Evolutionary conservation across 2,329 filamentous ascomycete genomes (phyloP), one percentile per base, ranked within the genome.

Genomic region (Penicillium capsulatum): DNA sequence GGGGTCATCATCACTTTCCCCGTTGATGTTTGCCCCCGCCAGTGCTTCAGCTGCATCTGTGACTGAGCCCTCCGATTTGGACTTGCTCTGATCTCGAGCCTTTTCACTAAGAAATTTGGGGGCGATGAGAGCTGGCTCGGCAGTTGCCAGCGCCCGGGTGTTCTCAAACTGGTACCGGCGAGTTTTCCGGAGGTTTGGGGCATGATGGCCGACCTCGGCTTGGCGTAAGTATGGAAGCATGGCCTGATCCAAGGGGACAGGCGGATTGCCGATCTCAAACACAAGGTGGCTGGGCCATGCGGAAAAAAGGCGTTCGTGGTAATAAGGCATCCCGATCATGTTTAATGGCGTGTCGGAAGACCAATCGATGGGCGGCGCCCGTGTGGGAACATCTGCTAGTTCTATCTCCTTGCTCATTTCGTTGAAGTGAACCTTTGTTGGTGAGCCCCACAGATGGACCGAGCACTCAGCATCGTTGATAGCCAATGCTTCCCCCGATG

Each of bases 61-160:
- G 50, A 59, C 62, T 45, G 54, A 66, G 45, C 53, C 52, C 19
- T 66, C 63, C 14, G 64, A 53, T 51, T 57, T 54, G 49, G 66
- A 55, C 53, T 65, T 65, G 58, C 70, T 58, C 51, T 65, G 45
- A 44, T 90, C 84, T 51, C 86, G 79, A 4, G 87, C 85, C 65
- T 94, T 94, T 60, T 98, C 91, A 61, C 92, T 97, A 38, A 98
- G 68, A 59, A 98, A 97, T 54, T 91, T 96, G 3, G 92, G 92
- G 1, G 87, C 83, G 53, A 77, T 81, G 51, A 81, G 52, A 55
- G 83, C 75, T 30, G 80, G 76, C 28, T 78, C 74, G 1, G 73
- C 67, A 34, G 79, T 81, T 38, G 83, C 76, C 24, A 73, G 60
- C 29, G 76, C 73, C 17, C 87, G 80, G 7, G 84, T 89, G 53